Evolutionary conservation across 306 rosid species (phyloP).

Genomic region (Inga laurina): DNA sequence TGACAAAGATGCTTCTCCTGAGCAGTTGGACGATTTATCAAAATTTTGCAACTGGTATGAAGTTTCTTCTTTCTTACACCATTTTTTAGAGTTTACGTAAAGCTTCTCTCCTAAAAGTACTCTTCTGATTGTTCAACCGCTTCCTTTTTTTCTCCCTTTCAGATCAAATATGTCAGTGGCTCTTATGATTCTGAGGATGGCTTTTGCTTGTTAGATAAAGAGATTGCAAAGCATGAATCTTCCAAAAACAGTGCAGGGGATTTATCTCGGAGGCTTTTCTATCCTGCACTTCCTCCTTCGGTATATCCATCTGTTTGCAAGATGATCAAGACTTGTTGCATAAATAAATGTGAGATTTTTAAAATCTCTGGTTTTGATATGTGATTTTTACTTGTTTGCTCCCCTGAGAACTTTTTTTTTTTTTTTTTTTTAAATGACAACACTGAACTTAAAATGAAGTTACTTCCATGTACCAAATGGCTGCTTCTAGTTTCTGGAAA

Average conservation of each 20-base stretch:
- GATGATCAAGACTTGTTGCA: slow-evolving; percentile 74
- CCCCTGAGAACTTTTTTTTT: background rate
- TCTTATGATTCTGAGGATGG: slow-evolving; percentile 79
- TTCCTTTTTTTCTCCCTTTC: slow-evolving; percentile 10
- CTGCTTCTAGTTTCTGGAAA: slow-evolving; percentile 4
- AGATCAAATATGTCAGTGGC: slow-evolving; percentile 86
- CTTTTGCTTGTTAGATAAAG: slow-evolving; percentile 71
- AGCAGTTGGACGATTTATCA: slow-evolving; percentile 46
- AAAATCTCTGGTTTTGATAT: slow-evolving; percentile 2
- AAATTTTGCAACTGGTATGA: slow-evolving; percentile 75
- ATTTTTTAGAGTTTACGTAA: slow-evolving; percentile 9
- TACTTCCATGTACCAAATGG: background rate
- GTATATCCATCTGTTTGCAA: slow-evolving; percentile 87
- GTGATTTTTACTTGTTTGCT: background rate
- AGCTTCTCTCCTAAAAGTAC: background rate
- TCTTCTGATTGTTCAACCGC: slow-evolving; percentile 3
- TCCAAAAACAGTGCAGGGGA: slow-evolving; percentile 56
- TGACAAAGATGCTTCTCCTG: slow-evolving; percentile 48
- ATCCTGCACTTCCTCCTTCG: slow-evolving; percentile 93
- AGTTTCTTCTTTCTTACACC: slow-evolving; percentile 1
- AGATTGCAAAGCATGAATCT: slow-evolving; percentile 60
- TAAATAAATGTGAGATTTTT: slow-evolving; percentile 66
- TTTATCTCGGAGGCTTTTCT: slow-evolving; percentile 78
- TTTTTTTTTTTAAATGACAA: background rate
- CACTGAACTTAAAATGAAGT: background rate